These are phyloP conservation scores for Leccinellum rugosiceps DNA, from an alignment of 768 basidiomycete genomes.

Conservation along the genomic window DNA sequence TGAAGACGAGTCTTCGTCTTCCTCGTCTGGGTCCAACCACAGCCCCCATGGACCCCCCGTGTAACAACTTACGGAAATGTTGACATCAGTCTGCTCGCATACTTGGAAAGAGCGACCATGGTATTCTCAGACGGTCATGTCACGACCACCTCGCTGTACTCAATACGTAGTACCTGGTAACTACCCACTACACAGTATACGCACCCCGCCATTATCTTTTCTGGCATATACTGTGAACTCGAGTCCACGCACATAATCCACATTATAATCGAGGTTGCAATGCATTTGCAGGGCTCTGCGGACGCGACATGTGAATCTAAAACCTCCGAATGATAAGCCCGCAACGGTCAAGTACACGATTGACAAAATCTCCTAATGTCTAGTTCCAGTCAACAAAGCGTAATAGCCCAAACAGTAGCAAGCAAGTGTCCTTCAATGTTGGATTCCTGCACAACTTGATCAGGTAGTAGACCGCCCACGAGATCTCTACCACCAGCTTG, in stretches of 20 bases:
- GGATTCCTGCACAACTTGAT: constrained; percentile 27
- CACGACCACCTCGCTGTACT: not conserved
- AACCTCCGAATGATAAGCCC: not conserved
- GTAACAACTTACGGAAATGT: not conserved
- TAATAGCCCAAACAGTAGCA: constrained; percentile 21
- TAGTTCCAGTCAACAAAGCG: constrained; percentile 32
- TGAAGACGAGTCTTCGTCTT: not conserved
- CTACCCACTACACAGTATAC: not conserved
- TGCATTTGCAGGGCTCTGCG: not conserved
- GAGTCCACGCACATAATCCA: not conserved
- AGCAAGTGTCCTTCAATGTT: constrained; percentile 22
- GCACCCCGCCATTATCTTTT: not conserved
- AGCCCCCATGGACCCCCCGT: not conserved
- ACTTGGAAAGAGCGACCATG: not conserved
- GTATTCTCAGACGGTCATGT: not conserved
- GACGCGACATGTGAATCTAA: not conserved
- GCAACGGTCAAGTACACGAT: too few species aligned
- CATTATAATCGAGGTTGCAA: not conserved
- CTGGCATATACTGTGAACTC: not conserved
- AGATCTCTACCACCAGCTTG: constrained; percentile 25
- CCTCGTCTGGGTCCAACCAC: constrained; percentile 1
- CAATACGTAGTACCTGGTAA: not conserved
- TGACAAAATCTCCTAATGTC: not conserved
- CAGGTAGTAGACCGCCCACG: constrained; percentile 19
- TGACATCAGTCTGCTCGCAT: not conserved